These are phyloP conservation scores for Albatrellus ellisii DNA, from an alignment of 768 basidiomycete genomes.

Conservation along the genomic window DNA sequence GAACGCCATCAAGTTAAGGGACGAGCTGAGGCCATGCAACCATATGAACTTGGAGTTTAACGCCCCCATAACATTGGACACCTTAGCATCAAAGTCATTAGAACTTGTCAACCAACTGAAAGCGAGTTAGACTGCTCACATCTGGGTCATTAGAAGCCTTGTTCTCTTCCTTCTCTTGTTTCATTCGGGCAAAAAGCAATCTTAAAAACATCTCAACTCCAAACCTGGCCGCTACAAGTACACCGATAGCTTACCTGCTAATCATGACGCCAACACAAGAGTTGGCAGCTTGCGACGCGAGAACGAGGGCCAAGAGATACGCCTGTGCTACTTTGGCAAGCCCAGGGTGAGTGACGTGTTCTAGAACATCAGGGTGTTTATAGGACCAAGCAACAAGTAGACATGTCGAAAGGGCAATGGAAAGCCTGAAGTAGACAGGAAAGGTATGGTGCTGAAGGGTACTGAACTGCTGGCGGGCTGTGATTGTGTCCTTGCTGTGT, in stretches of 20 bases:
- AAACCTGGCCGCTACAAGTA: constrained; percentile 1
- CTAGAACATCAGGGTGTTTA: constrained; percentile 42
- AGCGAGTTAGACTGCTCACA: constrained; percentile 26
- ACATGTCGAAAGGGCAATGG: constrained; percentile 37
- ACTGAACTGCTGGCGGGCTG: constrained; percentile 62
- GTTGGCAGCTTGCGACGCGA: constrained; percentile 43
- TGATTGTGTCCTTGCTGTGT: not conserved
- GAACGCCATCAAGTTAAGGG: constrained; percentile 50
- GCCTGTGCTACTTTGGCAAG: constrained; percentile 53
- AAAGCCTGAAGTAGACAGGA: constrained; percentile 60
- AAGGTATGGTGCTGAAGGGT: constrained; percentile 62
- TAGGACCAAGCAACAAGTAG: constrained; percentile 47
- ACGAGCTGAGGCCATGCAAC: constrained; percentile 57
- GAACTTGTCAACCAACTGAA: constrained; percentile 3
- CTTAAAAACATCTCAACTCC: constrained; percentile 21
- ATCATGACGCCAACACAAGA: constrained; percentile 61
- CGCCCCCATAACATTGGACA: constrained; percentile 55
- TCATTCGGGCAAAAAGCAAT: constrained; percentile 66
- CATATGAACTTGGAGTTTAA: constrained; percentile 52
- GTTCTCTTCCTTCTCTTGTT: constrained; percentile 61
- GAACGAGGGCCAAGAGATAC: constrained; percentile 36
- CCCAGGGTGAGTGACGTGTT: constrained; percentile 31
- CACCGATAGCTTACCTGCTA: constrained; percentile 35
- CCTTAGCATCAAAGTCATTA: constrained; percentile 24
- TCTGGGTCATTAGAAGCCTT: constrained; percentile 50